Percentiles rank a stretch among this genome's conserved stretches.
These are phyloP conservation scores for Metschnikowia gelsemii DNA, from an alignment of 805 yeast species.

Conservation along the genomic window DNA sequence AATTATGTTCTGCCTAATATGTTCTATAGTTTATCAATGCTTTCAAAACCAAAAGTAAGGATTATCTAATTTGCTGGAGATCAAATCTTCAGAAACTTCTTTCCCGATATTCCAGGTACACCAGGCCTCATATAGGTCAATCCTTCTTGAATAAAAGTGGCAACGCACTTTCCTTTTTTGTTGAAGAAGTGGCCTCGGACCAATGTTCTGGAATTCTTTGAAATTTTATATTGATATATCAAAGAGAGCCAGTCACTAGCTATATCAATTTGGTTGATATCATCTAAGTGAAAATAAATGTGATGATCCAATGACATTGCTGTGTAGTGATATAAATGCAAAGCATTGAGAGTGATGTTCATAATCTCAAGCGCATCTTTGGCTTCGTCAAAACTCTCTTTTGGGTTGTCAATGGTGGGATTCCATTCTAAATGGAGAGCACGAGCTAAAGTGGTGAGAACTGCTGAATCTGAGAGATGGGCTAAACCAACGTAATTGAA, in stretches of 20 bases:
- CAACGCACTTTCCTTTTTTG: constrained; percentile 32
- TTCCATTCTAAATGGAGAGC: constrained; percentile 44
- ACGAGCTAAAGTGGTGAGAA: constrained; percentile 43
- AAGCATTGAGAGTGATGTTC: constrained; percentile 16
- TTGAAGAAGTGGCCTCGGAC: constrained; percentile 39
- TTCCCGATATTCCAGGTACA: constrained; percentile 13
- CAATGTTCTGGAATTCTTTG: constrained; percentile 36
- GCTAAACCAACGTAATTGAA: constrained; percentile 39
- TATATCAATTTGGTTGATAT: constrained; percentile 27
- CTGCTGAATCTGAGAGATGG: constrained; percentile 37
- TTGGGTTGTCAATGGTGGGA: constrained; percentile 34
- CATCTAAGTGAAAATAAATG: constrained; percentile 39
- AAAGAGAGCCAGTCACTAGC: constrained; percentile 39
- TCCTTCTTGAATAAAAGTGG: constrained; percentile 44
- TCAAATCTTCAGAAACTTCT: constrained; percentile 6
- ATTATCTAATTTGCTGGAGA: neutral
- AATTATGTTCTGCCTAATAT: no score
- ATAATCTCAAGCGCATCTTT: constrained; percentile 32
- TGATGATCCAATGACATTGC: constrained; percentile 49
- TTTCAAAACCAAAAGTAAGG: neutral
- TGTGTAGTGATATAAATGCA: constrained; percentile 38
- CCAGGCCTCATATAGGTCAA: constrained; percentile 35
- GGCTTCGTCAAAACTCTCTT: constrained; percentile 31
- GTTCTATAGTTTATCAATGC: no score
- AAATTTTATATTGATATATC: constrained; percentile 36